These are phyloP conservation scores for Penicillium sp. DNA, from an alignment of 2,329 filamentous ascomycete genomes.

Conservation along the genomic window DNA sequence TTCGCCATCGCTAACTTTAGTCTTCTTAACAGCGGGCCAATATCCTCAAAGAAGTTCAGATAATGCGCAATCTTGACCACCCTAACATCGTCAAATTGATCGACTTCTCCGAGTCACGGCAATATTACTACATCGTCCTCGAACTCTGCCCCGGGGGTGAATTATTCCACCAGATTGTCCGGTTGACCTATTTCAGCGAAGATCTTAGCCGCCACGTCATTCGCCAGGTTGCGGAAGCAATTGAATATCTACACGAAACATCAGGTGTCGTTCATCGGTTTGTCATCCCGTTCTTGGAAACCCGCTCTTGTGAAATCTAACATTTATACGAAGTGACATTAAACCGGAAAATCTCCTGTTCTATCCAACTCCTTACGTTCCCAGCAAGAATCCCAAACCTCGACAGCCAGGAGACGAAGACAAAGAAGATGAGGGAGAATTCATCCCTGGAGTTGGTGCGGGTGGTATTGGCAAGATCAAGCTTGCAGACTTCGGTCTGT, in stretches of 20 bases:
- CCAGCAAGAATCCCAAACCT: slow-evolving; percentile 76
- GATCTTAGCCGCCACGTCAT: slow-evolving; percentile 94
- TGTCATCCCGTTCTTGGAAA: slow-evolving; percentile 28
- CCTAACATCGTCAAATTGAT: slow-evolving; percentile 93
- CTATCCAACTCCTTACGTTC: slow-evolving; percentile 77
- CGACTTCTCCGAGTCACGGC: slow-evolving; percentile 86
- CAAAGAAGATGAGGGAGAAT: slow-evolving; percentile 95
- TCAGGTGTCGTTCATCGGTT: slow-evolving; percentile 96
- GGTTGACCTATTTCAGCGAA: slow-evolving; percentile 97
- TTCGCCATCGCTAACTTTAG: slow-evolving; percentile 25
- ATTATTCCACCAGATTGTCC: slow-evolving; percentile 96
- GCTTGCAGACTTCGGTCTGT: slow-evolving; percentile 95
- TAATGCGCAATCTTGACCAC: slow-evolving; percentile 95
- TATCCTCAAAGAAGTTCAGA: slow-evolving; percentile 97
- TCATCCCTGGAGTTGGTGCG: slow-evolving; percentile 72
- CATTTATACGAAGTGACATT: slow-evolving; percentile 53
- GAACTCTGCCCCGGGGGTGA: slow-evolving; percentile 94
- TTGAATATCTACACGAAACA: slow-evolving; percentile 92
- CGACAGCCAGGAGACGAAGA: slow-evolving; percentile 88
- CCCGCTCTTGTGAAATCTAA: slow-evolving; percentile 7
- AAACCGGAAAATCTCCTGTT: slow-evolving; percentile 98
- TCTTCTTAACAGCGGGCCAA: slow-evolving; percentile 72
- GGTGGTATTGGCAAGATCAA: slow-evolving; percentile 95
- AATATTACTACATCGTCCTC: slow-evolving; percentile 97
- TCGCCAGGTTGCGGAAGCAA: slow-evolving; percentile 85